phyloP scores from a whole-genome alignment of 305 asterid genomes.

The Fraxinus baroniana region DNA sequence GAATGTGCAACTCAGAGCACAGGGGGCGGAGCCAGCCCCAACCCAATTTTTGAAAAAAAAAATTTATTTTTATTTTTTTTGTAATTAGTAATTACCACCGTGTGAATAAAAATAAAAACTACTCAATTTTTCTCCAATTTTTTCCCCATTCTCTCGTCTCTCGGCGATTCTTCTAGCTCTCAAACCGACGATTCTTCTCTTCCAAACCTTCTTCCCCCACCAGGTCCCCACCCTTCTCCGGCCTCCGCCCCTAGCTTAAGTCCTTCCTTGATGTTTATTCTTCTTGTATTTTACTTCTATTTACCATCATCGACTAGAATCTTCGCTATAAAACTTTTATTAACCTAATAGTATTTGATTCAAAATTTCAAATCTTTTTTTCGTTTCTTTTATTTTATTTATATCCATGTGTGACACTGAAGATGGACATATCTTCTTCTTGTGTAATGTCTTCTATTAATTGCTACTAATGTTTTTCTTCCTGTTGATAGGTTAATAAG shows the following conservation, averaged over 20 bases:
- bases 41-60: no score
- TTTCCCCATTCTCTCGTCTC: no score
- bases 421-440: not conserved
- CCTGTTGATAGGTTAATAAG: constrained; percentile 32
- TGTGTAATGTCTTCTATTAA: not conserved
- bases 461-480: constrained; percentile 10
- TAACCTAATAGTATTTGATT: not conserved
- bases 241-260: not conserved
- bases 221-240: no score
- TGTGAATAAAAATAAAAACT: no score
- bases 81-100: no score
- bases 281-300: not conserved
- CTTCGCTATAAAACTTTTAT: not conserved
- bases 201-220: no score
- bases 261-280: not conserved
- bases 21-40: no score
- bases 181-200: no score
- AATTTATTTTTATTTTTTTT: no score
- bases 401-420: not conserved
- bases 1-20: no score
- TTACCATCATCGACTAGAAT: not conserved
- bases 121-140: no score
- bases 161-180: no score
- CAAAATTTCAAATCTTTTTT: not conserved
- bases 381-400: not conserved